Evolutionary conservation across 2,329 filamentous ascomycete genomes (phyloP), one percentile per base, ranked within the genome.

Genomic region (Akanthomyces lecanii): DNA sequence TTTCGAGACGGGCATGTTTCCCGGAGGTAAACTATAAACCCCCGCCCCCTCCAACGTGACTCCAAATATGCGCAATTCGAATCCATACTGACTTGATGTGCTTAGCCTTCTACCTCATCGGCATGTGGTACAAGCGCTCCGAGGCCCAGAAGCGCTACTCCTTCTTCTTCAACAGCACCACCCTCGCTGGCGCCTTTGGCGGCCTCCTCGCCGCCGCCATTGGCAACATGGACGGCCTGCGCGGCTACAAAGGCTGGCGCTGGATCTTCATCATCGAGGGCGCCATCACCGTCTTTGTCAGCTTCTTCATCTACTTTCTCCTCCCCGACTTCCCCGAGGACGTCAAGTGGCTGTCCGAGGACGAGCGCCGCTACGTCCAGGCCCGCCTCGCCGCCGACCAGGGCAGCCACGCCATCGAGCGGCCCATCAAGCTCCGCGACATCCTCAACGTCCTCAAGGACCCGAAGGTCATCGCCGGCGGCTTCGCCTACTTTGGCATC

Each of bases 131-230:
- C 70, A 87, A 88, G 64, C 86, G 94, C 64, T 81, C 81, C 51
- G 95, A 98, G 76, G 92, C 93, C 2, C 94, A 98, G 76, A 91
- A 92, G 71, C 87, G 95, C 36, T 97, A 93, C 77, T 90, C 88
- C 18, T 93, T 98, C 80, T 98, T 98, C 81, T 98, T 98, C 80
- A 88, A 85, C 70, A 91, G 84, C 33, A 93, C 90, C 0, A 90
- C 88, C 0, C 79, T 94, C 4, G 90, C 90, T 1, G 90, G 90
- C 38, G 90, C 92, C 0, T 97, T 97, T 69, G 92, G 91, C 50
- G 92, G 92, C 2, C 82, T 97, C 1, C 81, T 97, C 5, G 93
- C 93, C 0, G 89, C 87, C 1, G 93, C 89, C 0, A 96, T 97
- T 66, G 91, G 91, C n/a, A 91, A 95, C 71, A 93, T 97, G 90